phyloP scores from a whole-genome alignment of 1,139 yeast species.

The Candida tetrigidarum region DNA sequence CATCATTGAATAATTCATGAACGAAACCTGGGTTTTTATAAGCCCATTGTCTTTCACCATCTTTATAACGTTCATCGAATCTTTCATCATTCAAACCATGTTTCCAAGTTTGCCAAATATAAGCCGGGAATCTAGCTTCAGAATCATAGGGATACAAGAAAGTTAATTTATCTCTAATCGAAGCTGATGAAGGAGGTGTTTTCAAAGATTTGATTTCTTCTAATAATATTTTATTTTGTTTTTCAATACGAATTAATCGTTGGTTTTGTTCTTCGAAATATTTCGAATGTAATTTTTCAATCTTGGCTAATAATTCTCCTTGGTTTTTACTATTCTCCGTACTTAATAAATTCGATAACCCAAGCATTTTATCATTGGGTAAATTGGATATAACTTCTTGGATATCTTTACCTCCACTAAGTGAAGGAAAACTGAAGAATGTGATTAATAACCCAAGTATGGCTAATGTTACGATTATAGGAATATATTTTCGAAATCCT shows the following conservation, averaged over 20 bases:
- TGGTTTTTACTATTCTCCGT: slow-evolving; percentile 42
- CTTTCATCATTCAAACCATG: slow-evolving; percentile 69
- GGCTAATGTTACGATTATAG: slow-evolving; percentile 6
- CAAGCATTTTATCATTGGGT: slow-evolving; percentile 42
- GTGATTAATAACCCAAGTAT: slow-evolving; percentile 5
- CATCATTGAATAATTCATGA: slow-evolving; percentile 54
- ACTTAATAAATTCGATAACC: slow-evolving; percentile 36
- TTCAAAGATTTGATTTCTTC: slow-evolving; percentile 45
- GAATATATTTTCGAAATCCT: slow-evolving; percentile 5
- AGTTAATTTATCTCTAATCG: slow-evolving; percentile 70
- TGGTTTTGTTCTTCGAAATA: slow-evolving; percentile 38
- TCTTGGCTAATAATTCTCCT: slow-evolving; percentile 39
- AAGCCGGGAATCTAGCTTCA: slow-evolving; percentile 71
- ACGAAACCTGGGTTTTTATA: slow-evolving; percentile 54
- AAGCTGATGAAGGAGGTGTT: slow-evolving; percentile 61
- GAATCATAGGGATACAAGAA: slow-evolving; percentile 71
- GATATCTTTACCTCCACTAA: slow-evolving; percentile 28
- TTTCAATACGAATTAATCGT: slow-evolving; percentile 36
- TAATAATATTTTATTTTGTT: slow-evolving; percentile 38
- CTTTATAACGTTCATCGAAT: slow-evolving; percentile 59
- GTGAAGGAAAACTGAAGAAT: slow-evolving; percentile 10
- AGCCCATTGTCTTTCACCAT: slow-evolving; percentile 68
- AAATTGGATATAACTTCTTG: slow-evolving; percentile 39
- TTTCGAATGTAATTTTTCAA: slow-evolving; percentile 38
- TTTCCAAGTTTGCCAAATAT: slow-evolving; percentile 82